These are phyloP conservation scores for Clarireedia monteithiana DNA, from an alignment of 2,329 filamentous ascomycete species.

Conservation along the genomic window DNA sequence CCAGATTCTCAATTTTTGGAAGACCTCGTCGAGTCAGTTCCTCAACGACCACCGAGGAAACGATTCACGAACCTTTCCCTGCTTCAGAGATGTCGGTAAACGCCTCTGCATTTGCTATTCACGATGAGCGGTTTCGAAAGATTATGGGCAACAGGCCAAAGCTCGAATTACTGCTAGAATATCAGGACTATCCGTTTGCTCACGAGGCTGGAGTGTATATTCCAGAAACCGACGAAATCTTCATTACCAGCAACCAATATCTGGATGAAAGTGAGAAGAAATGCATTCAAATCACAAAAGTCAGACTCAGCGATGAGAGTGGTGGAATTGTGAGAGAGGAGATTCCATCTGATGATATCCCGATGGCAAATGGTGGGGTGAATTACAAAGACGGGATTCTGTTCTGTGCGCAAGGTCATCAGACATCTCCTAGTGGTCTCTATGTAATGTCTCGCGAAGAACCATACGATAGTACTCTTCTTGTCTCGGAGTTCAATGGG, in stretches of 20 bases:
- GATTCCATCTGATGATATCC: background rate
- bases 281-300: conserved; percentile 10
- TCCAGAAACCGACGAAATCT: conserved; percentile 31
- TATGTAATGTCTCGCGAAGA: conserved; percentile 5
- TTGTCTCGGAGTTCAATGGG: conserved; percentile 53
- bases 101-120: background rate
- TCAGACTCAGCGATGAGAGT: conserved; percentile 31
- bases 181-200: conserved; percentile 31
- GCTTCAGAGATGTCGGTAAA: background rate
- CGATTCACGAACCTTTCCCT: background rate
- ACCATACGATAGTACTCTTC: conserved; percentile 27
- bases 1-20: background rate
- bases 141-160: background rate
- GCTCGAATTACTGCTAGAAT: conserved; percentile 35
- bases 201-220: conserved; percentile 47
- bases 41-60: background rate
- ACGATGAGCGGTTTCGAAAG: conserved; percentile 5
- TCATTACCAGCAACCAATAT: conserved; percentile 34
- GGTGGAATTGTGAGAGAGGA: background rate
- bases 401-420: conserved; percentile 13
- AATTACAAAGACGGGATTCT: conserved; percentile 13
- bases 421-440: conserved; percentile 10
- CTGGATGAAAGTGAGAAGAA: conserved; percentile 25
- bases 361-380: conserved; percentile 10
- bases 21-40: background rate